A percentile compares a stretch with the other conserved stretches of the same genome.
These are phyloP conservation scores for Hsuehochloa calcarea DNA, from an alignment of 176 grass and related monocot genomes.

Conservation along the genomic window DNA sequence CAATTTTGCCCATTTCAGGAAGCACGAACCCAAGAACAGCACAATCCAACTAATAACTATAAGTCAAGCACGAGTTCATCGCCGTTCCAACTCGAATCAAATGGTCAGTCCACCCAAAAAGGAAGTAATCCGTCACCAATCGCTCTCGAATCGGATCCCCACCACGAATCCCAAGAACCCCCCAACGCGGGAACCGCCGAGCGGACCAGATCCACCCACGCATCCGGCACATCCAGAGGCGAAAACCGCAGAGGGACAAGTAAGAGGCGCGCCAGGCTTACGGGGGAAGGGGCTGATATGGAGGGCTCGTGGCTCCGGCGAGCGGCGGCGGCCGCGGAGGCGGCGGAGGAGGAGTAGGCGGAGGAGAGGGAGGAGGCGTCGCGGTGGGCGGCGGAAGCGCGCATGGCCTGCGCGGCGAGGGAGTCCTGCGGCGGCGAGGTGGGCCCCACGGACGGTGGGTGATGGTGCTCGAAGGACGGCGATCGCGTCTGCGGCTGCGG, in stretches of 20 bases:
- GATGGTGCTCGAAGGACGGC: slow-evolving; percentile 32
- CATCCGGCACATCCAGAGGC: slow-evolving; percentile 12
- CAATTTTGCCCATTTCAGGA: neutral
- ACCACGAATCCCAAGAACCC: neutral
- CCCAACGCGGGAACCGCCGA: neutral
- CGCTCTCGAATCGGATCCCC: neutral
- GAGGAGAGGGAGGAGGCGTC: slow-evolving; percentile 89
- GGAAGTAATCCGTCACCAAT: neutral
- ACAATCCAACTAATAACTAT: neutral
- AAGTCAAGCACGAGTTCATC: slow-evolving; percentile 7
- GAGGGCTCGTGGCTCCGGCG: slow-evolving; percentile 50
- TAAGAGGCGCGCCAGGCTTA: slow-evolving; percentile 19
- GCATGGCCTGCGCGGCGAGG: slow-evolving; percentile 87
- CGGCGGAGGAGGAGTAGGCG: slow-evolving; percentile 64
- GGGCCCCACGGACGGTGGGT: slow-evolving; percentile 32
- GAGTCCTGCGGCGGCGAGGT: slow-evolving; percentile 54
- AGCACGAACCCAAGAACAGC: neutral
- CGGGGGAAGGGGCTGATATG: slow-evolving; percentile 45
- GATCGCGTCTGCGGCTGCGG: neutral
- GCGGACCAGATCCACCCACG: slow-evolving; percentile 44
- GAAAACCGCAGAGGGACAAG: neutral
- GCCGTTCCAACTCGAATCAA: neutral
- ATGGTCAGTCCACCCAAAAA: neutral
- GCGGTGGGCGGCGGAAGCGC: slow-evolving; percentile 90
- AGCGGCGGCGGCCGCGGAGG: slow-evolving; percentile 32